These are phyloP conservation scores for Aegilops bicornis DNA, from an alignment of 176 grass and related monocot species.

Conservation along the genomic window DNA sequence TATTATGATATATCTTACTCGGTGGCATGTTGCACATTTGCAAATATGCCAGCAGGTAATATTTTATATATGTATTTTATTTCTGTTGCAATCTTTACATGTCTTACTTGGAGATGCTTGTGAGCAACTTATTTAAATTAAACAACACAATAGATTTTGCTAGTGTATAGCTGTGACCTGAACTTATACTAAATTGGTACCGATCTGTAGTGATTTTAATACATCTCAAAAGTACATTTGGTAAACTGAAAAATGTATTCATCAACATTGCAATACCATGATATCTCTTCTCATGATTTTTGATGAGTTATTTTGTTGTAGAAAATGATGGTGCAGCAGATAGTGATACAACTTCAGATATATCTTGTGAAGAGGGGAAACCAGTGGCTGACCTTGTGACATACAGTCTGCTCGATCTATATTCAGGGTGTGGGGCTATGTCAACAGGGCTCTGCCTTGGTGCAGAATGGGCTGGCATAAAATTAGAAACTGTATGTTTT, in stretches of 20 bases:
- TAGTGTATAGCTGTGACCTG: background rate
- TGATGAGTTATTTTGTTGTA: constrained; percentile 15
- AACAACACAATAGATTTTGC: background rate
- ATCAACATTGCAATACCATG: background rate
- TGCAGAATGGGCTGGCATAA: constrained; percentile 40
- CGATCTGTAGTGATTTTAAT: background rate
- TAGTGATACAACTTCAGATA: constrained; percentile 33
- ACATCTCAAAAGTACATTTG: background rate
- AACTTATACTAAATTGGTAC: background rate
- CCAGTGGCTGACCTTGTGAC: background rate
- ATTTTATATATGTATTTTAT: background rate
- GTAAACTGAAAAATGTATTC: background rate
- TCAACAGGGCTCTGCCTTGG: constrained; percentile 62
- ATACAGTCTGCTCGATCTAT: constrained; percentile 49
- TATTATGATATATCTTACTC: constrained; percentile 76
- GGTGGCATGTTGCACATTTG: constrained; percentile 55
- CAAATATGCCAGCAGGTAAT: constrained; percentile 53
- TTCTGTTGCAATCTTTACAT: background rate
- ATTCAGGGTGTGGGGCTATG: constrained; percentile 72
- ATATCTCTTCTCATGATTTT: background rate
- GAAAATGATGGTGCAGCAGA: constrained; percentile 21
- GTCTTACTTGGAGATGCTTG: background rate
- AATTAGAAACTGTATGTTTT: constrained; percentile 17
- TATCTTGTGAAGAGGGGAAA: constrained; percentile 45
- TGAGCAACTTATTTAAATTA: background rate